Percentiles rank a stretch among this genome's conserved stretches.
Conservation (phyloP, 176 grass and related monocot species). For the Oryza punctata region DNA sequence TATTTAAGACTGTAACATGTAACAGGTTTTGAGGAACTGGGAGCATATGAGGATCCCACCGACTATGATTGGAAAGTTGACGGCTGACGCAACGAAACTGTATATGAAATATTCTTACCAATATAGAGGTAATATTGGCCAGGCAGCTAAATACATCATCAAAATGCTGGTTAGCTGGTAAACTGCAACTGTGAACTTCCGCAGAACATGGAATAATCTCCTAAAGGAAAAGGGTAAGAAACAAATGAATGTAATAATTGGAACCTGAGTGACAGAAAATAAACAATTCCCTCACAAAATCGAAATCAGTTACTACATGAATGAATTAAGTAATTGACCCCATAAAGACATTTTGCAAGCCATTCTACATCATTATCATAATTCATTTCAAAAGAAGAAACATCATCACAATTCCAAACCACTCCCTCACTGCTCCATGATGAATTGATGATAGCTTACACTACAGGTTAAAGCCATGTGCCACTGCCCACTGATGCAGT, state of each 20-base stretch:
- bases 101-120: slow-evolving; percentile 61
- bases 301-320: not conserved
- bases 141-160: slow-evolving; percentile 56
- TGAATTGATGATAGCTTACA: not conserved
- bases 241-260: slow-evolving; percentile 22
- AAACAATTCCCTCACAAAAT: not conserved
- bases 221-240: slow-evolving; percentile 31
- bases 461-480: not conserved
- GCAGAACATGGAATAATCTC: slow-evolving; percentile 36
- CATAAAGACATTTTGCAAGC: not conserved
- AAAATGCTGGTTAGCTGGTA: slow-evolving; percentile 34
- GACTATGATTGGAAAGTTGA: slow-evolving; percentile 3
- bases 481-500: too few species aligned
- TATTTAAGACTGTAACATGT: not conserved
- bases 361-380: too few species aligned
- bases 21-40: not conserved
- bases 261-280: not conserved
- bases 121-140: slow-evolving; percentile 48
- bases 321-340: not conserved
- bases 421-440: slow-evolving; percentile 2
- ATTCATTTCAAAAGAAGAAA: too few species aligned
- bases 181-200: slow-evolving; percentile 46
- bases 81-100: not conserved
- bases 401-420: not conserved
- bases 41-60: not conserved